Evolutionary conservation across 805 yeast species (phyloP).

Genomic region (Clavispora vitiphila): DNA sequence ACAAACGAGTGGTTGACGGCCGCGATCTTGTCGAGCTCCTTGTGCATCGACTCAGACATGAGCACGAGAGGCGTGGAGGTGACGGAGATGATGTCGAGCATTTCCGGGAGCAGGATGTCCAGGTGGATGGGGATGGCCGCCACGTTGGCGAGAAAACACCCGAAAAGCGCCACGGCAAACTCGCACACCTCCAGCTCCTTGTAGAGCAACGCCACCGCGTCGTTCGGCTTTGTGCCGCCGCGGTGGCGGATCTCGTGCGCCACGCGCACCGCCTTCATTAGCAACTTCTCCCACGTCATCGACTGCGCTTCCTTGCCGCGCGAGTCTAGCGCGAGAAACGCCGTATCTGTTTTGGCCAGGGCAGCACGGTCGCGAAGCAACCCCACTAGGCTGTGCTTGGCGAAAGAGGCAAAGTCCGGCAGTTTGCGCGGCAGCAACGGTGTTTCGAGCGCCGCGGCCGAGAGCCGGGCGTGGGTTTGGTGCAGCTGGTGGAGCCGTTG

Average conservation of each 20-base stretch:
- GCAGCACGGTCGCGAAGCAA: slow-evolving; percentile 71
- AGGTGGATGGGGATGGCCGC: slow-evolving; percentile 92
- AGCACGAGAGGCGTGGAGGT: slow-evolving; percentile 77
- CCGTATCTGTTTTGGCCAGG: slow-evolving; percentile 56
- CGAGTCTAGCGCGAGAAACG: slow-evolving; percentile 65
- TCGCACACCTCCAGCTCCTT: slow-evolving; percentile 81
- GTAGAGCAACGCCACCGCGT: slow-evolving; percentile 78
- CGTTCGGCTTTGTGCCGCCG: slow-evolving; percentile 70
- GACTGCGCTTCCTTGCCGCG: slow-evolving; percentile 75
- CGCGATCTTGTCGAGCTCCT: slow-evolving; percentile 63
- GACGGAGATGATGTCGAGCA: slow-evolving; percentile 61
- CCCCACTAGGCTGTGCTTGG: slow-evolving; percentile 57
- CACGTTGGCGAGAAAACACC: slow-evolving; percentile 88
- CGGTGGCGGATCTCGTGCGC: slow-evolving; percentile 78
- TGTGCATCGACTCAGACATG: slow-evolving; percentile 74
- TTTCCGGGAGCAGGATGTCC: slow-evolving; percentile 62
- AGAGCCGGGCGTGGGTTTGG: slow-evolving; percentile 22
- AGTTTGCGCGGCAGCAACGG: slow-evolving; percentile 61
- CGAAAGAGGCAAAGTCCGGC: slow-evolving; percentile 18
- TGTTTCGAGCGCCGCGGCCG: slow-evolving; percentile 41
- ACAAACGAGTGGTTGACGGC: slow-evolving; percentile 38
- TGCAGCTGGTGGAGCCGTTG: slow-evolving; percentile 27
- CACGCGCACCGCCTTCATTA: slow-evolving; percentile 76
- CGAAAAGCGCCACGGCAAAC: slow-evolving; percentile 79
- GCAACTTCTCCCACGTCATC: slow-evolving; percentile 87